These are phyloP conservation scores for Apiospora kogelbergensis DNA, from an alignment of 2,329 filamentous ascomycete genomes.

Conservation along the genomic window DNA sequence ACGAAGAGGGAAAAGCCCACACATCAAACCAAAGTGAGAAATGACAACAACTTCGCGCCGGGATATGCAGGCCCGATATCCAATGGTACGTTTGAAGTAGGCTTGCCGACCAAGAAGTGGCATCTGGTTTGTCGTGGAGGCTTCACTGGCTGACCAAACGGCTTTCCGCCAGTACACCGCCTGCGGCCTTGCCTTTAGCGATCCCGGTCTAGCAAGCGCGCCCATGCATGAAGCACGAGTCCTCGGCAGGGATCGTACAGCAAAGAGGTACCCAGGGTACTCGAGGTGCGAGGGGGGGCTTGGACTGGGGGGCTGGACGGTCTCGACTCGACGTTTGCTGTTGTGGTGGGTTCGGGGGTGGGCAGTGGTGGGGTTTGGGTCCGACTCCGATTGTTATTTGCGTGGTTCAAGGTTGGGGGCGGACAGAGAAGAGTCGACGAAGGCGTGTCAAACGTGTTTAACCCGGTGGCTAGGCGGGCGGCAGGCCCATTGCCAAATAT, in stretches of 20 bases:
- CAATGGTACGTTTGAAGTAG: background rate
- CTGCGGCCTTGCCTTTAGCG: constrained; percentile 6
- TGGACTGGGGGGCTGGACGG: background rate
- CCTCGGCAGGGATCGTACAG: background rate
- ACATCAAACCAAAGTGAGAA: background rate
- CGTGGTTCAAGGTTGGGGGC: background rate
- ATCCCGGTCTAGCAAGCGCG: constrained; percentile 7
- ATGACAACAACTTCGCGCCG: background rate
- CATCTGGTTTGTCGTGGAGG: constrained; percentile 9
- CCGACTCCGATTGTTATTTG: background rate
- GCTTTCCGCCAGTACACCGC: constrained; percentile 10
- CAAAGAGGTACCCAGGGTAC: background rate
- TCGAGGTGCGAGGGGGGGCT: background rate
- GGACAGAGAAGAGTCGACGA: background rate
- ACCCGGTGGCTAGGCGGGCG: background rate
- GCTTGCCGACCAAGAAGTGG: background rate
- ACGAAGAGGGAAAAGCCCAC: background rate
- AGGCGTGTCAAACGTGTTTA: background rate
- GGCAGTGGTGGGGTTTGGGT: background rate
- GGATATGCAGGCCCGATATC: constrained; percentile 1
- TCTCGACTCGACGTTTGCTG: constrained; percentile 4
- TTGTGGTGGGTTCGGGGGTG: background rate
- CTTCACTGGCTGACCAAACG: constrained; percentile 11
- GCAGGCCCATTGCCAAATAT: background rate
- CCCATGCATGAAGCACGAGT: constrained; percentile 11